These are phyloP conservation scores for Rhizopogon parksii DNA, from an alignment of 1,284 basidiomycete genomes.

Conservation along the genomic window DNA sequence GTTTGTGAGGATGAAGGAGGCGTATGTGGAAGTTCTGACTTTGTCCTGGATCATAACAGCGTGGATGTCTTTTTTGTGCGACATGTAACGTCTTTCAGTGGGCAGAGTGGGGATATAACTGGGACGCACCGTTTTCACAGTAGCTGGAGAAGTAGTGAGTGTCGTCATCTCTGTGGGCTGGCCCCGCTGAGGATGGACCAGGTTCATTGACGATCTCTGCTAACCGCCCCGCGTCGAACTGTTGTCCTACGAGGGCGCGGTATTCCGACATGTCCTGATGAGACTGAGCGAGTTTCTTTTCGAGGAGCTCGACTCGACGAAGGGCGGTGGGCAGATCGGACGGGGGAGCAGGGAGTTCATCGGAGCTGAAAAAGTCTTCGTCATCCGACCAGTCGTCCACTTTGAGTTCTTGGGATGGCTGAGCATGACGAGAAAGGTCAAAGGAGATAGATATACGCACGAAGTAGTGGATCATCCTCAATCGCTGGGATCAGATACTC, in stretches of 20 bases:
- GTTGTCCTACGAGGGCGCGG: conserved; percentile 45
- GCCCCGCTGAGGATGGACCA: conserved; percentile 24
- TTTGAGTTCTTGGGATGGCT: conserved; percentile 41
- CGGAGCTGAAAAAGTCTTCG: conserved; percentile 35
- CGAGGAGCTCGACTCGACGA: conserved; percentile 44
- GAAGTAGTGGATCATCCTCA: conserved; percentile 83
- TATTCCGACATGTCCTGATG: conserved; percentile 55
- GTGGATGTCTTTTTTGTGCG: conserved; percentile 59
- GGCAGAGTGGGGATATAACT: background rate
- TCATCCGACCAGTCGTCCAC: conserved; percentile 73
- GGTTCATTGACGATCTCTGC: conserved; percentile 38
- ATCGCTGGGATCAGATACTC: conserved; percentile 73
- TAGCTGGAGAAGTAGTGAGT: conserved; percentile 94
- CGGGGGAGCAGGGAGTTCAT: conserved; percentile 20
- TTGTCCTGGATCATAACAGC: conserved; percentile 81
- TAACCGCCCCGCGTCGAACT: conserved; percentile 40
- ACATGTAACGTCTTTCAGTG: background rate
- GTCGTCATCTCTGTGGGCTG: conserved; percentile 67
- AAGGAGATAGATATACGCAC: conserved; percentile 40
- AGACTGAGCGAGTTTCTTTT: conserved; percentile 45
- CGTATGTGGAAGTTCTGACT: conserved; percentile 91
- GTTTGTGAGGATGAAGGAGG: conserved; percentile 85
- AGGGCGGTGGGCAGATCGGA: conserved; percentile 31
- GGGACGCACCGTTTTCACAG: conserved; percentile 71
- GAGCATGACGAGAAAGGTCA: background rate